These are phyloP conservation scores for Tolypocladium inflatum DNA, from an alignment of 2,329 filamentous ascomycete species.

Conservation along the genomic window DNA sequence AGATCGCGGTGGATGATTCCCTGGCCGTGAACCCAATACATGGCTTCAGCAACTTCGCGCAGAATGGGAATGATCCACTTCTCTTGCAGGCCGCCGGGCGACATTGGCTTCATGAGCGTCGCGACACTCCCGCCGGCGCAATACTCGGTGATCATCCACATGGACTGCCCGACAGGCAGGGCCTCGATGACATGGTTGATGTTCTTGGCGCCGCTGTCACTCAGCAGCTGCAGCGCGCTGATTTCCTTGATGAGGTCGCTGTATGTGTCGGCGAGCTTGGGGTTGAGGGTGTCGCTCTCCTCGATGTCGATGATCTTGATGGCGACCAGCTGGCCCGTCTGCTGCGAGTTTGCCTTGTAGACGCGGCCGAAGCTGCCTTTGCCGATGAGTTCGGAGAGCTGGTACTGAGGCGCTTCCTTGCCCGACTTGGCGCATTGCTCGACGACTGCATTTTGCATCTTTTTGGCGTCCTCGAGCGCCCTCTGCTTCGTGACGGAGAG, in stretches of 20 bases:
- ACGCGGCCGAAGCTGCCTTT: constrained; percentile 68
- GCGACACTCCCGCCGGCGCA: constrained; percentile 77
- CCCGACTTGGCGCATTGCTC: constrained; percentile 52
- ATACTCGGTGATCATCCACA: constrained; percentile 86
- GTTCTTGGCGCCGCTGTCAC: constrained; percentile 65
- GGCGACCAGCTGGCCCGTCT: constrained; percentile 49
- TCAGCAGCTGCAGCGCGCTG: constrained; percentile 60
- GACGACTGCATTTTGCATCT: constrained; percentile 56
- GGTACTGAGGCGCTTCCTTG: constrained; percentile 54
- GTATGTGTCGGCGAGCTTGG: constrained; percentile 56
- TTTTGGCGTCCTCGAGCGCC: constrained; percentile 58
- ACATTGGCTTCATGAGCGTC: constrained; percentile 60
- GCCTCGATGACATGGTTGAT: constrained; percentile 77
- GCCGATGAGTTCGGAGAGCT: constrained; percentile 63
- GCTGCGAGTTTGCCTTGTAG: constrained; percentile 50
- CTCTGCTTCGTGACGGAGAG: constrained; percentile 43
- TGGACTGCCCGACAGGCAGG: constrained; percentile 64
- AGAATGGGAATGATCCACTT: constrained; percentile 62
- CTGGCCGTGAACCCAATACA: constrained; percentile 58
- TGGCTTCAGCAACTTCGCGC: constrained; percentile 55
- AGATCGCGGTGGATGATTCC: constrained; percentile 64
- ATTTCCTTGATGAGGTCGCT: constrained; percentile 62
- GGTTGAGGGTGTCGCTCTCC: constrained; percentile 59
- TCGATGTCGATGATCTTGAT: constrained; percentile 83
- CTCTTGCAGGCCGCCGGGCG: constrained; percentile 55